Evolutionary conservation across 2,329 filamentous ascomycete genomes (phyloP).

Genomic region (Neonectria coccinea): DNA sequence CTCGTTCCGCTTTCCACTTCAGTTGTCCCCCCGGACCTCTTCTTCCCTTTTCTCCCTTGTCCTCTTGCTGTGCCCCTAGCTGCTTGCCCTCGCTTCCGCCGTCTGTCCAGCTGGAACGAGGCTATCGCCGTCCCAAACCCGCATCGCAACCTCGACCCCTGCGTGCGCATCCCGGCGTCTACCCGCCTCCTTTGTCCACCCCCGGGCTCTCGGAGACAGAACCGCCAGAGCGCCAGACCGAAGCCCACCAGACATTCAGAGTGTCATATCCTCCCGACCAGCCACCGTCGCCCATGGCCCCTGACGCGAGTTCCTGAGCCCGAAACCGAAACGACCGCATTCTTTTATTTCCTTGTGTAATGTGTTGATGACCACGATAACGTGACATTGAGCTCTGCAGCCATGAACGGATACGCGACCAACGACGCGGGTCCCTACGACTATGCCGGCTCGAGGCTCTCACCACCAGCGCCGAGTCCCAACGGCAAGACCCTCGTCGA

Average conservation of each 20-base stretch:
- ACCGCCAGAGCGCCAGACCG: conserved; percentile 1
- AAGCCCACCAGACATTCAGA: conserved; percentile 17
- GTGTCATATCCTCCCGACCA: conserved; percentile 18
- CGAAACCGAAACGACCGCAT: conserved; percentile 10
- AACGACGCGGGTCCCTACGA: conserved; percentile 51
- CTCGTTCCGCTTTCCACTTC: conserved; percentile 22
- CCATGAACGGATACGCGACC: conserved; percentile 56
- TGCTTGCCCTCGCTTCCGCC: conserved; percentile 9
- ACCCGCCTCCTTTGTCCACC: conserved; percentile 23
- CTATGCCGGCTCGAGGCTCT: conserved; percentile 49
- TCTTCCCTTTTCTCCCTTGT: conserved; percentile 30
- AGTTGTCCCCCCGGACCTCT: conserved; percentile 39
- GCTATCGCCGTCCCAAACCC: conserved; percentile 9
- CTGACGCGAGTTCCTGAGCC: conserved; percentile 29
- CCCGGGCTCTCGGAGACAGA: conserved; percentile 1
- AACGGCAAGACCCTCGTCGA: conserved; percentile 66
- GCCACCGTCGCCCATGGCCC: conserved; percentile 37
- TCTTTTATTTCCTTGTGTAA: conserved; percentile 28
- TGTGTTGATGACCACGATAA: conserved; percentile 41
- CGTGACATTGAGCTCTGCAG: conserved; percentile 36
- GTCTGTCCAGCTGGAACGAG: conserved; percentile 5
- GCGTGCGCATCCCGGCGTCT: conserved; percentile 17
- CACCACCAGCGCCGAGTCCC: conserved; percentile 52
- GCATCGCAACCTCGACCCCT: conserved; percentile 3
- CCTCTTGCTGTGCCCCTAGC: not conserved